A percentile compares a stretch with the other conserved stretches of the same genome.
Evolutionary conservation across 2,329 filamentous ascomycete genomes (phyloP).

Genomic region (Verticillium albo-atrum): DNA sequence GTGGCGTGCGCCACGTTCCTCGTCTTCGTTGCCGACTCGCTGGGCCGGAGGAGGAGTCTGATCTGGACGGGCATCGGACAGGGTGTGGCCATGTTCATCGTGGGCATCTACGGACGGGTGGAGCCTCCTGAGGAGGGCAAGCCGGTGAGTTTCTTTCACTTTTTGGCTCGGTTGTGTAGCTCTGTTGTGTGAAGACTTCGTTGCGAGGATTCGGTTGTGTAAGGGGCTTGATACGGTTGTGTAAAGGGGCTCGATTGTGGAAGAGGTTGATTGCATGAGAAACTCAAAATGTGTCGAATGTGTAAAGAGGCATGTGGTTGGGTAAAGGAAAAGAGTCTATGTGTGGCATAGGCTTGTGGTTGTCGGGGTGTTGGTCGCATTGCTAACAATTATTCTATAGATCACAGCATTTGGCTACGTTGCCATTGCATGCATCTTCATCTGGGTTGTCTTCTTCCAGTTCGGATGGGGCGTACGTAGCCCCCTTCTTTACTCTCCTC

Average conservation of each 20-base stretch:
- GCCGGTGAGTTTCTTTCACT: conserved; percentile 25
- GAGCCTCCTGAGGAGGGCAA: conserved; percentile 49
- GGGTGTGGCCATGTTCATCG: conserved; percentile 61
- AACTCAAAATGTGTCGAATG: too few relatives aligned
- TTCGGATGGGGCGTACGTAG: conserved; percentile 57
- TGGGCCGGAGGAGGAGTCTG: conserved; percentile 57
- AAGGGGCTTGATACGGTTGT: too few relatives aligned
- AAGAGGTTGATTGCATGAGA: too few relatives aligned
- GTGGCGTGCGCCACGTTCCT: conserved; percentile 60
- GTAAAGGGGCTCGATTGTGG: too few relatives aligned
- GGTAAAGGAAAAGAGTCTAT: too few relatives aligned
- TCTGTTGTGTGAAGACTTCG: too few relatives aligned
- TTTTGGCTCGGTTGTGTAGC: neutral
- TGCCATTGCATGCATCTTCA: conserved; percentile 66
- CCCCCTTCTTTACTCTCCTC: neutral
- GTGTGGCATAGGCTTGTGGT: too few relatives aligned
- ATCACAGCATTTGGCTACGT: conserved; percentile 65
- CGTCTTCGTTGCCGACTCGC: conserved; percentile 62
- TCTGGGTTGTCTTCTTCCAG: conserved; percentile 67
- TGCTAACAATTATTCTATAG: conserved; percentile 2
- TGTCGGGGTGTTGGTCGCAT: too few relatives aligned
- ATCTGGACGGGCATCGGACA: conserved; percentile 62
- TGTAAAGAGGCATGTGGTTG: too few relatives aligned
- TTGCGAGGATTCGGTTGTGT: too few relatives aligned
- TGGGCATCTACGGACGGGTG: conserved; percentile 66